A percentile compares a stretch with the other conserved stretches of the same genome.
Evolutionary conservation across 176 grass and related monocot species (phyloP).

Genomic region (Rhynchospora pubera): DNA sequence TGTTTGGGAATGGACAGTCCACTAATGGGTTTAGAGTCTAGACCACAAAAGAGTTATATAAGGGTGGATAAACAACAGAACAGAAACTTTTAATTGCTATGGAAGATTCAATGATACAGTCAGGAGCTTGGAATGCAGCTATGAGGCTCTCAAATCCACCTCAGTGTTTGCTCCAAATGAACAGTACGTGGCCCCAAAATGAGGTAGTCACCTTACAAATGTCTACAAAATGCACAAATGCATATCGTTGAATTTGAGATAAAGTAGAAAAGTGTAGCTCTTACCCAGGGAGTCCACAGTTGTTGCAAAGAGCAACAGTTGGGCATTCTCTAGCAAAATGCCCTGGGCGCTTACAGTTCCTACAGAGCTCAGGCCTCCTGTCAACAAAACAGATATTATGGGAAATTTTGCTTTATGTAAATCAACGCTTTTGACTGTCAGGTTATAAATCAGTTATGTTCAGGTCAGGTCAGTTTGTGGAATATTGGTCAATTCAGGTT

Average conservation of each 20-base stretch:
- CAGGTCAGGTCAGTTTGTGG: too few relatives aligned
- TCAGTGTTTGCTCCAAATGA: background rate
- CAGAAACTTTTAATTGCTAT: background rate
- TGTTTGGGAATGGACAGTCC: too few relatives aligned
- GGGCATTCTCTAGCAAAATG: slow-evolving; percentile 96
- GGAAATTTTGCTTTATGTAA: background rate
- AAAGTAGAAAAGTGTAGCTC: slow-evolving; percentile 20
- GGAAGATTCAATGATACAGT: background rate
- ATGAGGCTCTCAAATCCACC: background rate
- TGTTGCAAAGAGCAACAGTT: slow-evolving; percentile 84
- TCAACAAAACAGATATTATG: background rate
- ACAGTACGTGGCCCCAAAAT: background rate
- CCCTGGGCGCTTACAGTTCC: slow-evolving; percentile 94
- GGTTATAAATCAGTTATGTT: too few relatives aligned
- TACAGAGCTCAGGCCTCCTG: slow-evolving; percentile 62
- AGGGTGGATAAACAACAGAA: background rate
- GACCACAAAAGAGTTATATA: background rate
- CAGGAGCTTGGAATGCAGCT: background rate
- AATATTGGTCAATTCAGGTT: too few relatives aligned
- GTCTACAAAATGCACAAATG: background rate
- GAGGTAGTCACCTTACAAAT: background rate
- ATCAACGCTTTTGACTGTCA: background rate
- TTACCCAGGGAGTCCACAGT: slow-evolving; percentile 94
- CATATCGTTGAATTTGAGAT: background rate
- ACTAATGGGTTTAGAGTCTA: too few relatives aligned